Evolutionary conservation across 805 yeast genomes (phyloP).

Genomic region (Torulaspora indica): DNA sequence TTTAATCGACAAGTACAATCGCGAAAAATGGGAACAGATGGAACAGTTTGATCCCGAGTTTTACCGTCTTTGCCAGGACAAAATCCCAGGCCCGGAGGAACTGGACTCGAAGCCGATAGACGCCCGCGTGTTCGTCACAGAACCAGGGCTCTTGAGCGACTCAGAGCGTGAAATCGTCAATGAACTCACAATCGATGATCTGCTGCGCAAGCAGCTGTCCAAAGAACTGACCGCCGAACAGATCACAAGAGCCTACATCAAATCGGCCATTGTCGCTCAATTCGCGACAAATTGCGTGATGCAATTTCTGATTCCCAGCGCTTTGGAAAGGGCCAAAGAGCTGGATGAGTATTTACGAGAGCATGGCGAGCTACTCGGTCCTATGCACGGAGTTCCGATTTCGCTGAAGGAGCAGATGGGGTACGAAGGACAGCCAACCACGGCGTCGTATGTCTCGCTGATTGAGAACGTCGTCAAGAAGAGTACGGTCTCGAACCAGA

Average conservation of each 20-base stretch:
- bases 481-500: slow-evolving; percentile 46
- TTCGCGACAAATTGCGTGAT: slow-evolving; percentile 56
- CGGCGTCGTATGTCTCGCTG: slow-evolving; percentile 55
- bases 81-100: slow-evolving; percentile 19
- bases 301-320: slow-evolving; percentile 62
- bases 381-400: slow-evolving; percentile 65
- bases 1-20: slow-evolving; percentile 21
- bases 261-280: slow-evolving; percentile 60
- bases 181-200: slow-evolving; percentile 38
- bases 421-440: slow-evolving; percentile 50
- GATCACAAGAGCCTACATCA: slow-evolving; percentile 59
- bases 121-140: slow-evolving; percentile 17
- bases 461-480: slow-evolving; percentile 45
- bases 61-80: slow-evolving; percentile 16
- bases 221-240: slow-evolving; percentile 47
- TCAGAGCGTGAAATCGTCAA: slow-evolving; percentile 43
- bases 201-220: slow-evolving; percentile 42
- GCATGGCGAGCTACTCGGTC: slow-evolving; percentile 55
- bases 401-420: slow-evolving; percentile 64
- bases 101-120: slow-evolving; percentile 26
- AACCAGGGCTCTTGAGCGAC: slow-evolving; percentile 24
- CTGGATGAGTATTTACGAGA: slow-evolving; percentile 49
- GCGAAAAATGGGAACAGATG: slow-evolving; percentile 22
- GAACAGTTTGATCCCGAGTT: slow-evolving; percentile 22
- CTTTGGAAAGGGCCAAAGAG: slow-evolving; percentile 50